These are phyloP conservation scores for Triticum dicoccoides DNA, from an alignment of 176 grass and related monocot species.

Conservation along the genomic window DNA sequence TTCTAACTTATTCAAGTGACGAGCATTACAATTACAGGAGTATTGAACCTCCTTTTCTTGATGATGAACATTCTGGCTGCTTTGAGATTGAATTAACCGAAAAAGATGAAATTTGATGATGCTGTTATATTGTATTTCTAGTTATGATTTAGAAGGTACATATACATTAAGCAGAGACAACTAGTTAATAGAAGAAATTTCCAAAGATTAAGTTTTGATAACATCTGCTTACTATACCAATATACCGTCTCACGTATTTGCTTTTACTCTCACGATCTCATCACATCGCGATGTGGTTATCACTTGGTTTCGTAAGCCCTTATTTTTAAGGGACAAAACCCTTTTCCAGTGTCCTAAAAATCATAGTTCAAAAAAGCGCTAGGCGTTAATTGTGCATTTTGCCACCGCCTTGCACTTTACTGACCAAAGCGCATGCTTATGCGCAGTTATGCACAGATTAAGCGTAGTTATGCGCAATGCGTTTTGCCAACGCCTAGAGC, in stretches of 20 bases:
- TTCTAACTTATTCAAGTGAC: not conserved
- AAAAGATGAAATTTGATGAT: not conserved
- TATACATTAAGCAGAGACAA: too few species aligned
- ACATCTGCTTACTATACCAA: not conserved
- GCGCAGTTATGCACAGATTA: too few species aligned
- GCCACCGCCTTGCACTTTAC: too few species aligned
- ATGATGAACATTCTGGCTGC: not conserved
- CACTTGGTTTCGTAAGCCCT: not conserved
- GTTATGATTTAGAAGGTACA: not conserved
- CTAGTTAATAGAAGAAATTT: too few species aligned
- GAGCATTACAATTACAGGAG: not conserved
- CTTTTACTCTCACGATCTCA: not conserved
- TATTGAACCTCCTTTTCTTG: not conserved
- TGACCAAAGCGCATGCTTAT: too few species aligned
- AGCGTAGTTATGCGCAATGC: too few species aligned
- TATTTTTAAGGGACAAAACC: not conserved
- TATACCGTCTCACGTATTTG: not conserved
- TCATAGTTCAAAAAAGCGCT: too few species aligned
- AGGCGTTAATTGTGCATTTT: too few species aligned
- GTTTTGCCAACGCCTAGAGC: too few species aligned
- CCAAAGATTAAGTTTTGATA: not conserved
- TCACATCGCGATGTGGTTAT: not conserved
- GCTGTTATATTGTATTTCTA: not conserved
- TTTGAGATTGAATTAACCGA: not conserved
- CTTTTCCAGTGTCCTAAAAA: not conserved